phyloP scores from a whole-genome alignment of 202 grass and related monocot species.

The Schoenoplectus tabernaemontani region DNA sequence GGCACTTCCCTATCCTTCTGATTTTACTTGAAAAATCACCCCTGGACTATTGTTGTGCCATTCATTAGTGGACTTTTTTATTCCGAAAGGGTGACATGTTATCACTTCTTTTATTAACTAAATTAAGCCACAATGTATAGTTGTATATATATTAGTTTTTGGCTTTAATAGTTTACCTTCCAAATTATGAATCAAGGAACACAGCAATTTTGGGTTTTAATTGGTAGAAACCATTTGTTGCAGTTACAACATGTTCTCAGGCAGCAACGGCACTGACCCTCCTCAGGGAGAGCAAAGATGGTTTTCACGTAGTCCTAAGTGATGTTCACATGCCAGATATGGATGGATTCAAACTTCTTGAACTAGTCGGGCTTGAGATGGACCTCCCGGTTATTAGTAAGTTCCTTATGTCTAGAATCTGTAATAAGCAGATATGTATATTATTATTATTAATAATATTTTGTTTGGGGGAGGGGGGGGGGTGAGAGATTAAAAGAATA shows the following conservation, averaged over 20 bases:
- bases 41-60: background rate
- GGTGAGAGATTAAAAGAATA: background rate
- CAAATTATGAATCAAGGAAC: background rate
- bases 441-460: too few species aligned
- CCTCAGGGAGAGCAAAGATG: slow-evolving; percentile 73
- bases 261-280: slow-evolving; percentile 68
- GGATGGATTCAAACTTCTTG: slow-evolving; percentile 92
- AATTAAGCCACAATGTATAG: background rate
- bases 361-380: slow-evolving; percentile 96
- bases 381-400: slow-evolving; percentile 98
- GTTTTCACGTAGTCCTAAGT: slow-evolving; percentile 92
- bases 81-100: background rate
- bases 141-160: background rate
- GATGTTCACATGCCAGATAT: slow-evolving; percentile 99
- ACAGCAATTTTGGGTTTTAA: background rate
- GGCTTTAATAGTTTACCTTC: background rate
- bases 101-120: background rate
- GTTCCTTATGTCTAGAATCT: slow-evolving; percentile 17
- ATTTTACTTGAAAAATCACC: background rate
- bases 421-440: background rate
- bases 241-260: slow-evolving; percentile 83
- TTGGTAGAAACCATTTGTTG: slow-evolving; percentile 4
- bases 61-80: background rate
- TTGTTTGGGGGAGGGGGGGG: too few species aligned
- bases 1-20: background rate